Evolutionary conservation across 2,329 filamentous ascomycete species (phyloP), one percentile per base, ranked within the genome.

Genomic region (Nemania serpens): DNA sequence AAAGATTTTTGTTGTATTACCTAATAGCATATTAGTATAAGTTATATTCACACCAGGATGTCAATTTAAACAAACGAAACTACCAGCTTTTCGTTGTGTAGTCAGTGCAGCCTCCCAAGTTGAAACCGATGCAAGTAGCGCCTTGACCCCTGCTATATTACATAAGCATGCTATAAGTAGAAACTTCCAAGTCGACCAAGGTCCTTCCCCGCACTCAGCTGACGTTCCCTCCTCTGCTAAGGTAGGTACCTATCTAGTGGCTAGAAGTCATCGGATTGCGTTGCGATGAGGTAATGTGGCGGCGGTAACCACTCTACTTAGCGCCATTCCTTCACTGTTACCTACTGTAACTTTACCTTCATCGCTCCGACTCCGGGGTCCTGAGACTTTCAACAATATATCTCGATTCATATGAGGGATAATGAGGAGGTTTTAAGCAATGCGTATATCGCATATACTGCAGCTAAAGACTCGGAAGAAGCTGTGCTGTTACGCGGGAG

Each of bases 11-110:
- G 7, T 3, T 42, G 39, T 42, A n/a, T 17, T 12, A 10, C 43
- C 10, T 5, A 46, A 46, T 46, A n/a, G 11, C 4, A 13, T 13
- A 39, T 39, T 4, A 12, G 25, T 4, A 29, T 4, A n/a, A 12
- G 1, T 7, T 58, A 55, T 18, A 15, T 45, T 47, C 45, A 59
- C 57, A 11, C 50, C 57, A 29, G n/a, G 25, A 29, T 29, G 25
- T 29, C 25, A 29, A 29, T 29, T 29, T 29, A 29, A 7, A 29
- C 25, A 59, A 36, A 58, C 55, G 55, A 45, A 52, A 39, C 34
- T 42, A 47, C 48, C 55, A 42, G 15, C n/a, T 6, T n/a, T 41
- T 17, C 5, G n/a, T 15, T n/a, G 37, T 41, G 13, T 17, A 41
- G 13, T 6, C n/a, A 41, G 15, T 41, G 37, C 12, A 29, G 25